Evolutionary conservation across 2,329 filamentous ascomycete species (phyloP).

Genomic region (Cytospora mali): DNA sequence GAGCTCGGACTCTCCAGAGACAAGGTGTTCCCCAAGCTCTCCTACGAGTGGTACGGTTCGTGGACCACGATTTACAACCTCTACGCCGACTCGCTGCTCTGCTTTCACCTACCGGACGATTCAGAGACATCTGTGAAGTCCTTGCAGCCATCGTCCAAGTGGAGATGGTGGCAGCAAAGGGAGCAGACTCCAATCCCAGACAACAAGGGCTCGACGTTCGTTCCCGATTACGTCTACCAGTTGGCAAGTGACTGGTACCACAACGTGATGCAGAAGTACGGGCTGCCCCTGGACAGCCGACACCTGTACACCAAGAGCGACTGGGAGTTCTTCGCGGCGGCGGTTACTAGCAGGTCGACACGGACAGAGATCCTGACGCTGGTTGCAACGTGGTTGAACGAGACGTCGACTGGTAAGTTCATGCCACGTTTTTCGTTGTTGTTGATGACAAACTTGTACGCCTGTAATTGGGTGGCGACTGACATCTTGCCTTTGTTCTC

Average conservation of each 20-base stretch:
- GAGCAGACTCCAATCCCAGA: slow-evolving; percentile 29
- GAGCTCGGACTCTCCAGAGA: slow-evolving; percentile 70
- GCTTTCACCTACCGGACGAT: slow-evolving; percentile 64
- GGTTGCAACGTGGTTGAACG: slow-evolving; percentile 81
- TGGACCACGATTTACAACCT: slow-evolving; percentile 83
- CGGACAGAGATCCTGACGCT: slow-evolving; percentile 72
- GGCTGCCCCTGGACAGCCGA: slow-evolving; percentile 78
- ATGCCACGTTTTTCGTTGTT: background rate
- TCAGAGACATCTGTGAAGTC: slow-evolving; percentile 3
- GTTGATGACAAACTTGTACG: background rate
- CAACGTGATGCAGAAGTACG: slow-evolving; percentile 77
- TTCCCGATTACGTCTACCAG: slow-evolving; percentile 75
- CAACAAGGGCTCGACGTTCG: slow-evolving; percentile 51
- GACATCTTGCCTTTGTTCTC: background rate
- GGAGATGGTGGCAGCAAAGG: slow-evolving; percentile 27
- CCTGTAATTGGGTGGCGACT: slow-evolving; percentile 19
- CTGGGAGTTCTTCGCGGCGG: slow-evolving; percentile 88
- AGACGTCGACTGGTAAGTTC: slow-evolving; percentile 66
- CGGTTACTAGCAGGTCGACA: slow-evolving; percentile 70
- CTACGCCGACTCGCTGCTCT: slow-evolving; percentile 75
- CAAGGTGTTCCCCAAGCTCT: slow-evolving; percentile 72
- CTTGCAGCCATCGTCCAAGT: slow-evolving; percentile 14
- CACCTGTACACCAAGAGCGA: slow-evolving; percentile 88
- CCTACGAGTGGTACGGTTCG: slow-evolving; percentile 79
- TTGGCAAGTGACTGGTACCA: slow-evolving; percentile 82